Conservation (phyloP, 2,329 filamentous ascomycete genomes). For the Ceratocystis smalleyi region DNA sequence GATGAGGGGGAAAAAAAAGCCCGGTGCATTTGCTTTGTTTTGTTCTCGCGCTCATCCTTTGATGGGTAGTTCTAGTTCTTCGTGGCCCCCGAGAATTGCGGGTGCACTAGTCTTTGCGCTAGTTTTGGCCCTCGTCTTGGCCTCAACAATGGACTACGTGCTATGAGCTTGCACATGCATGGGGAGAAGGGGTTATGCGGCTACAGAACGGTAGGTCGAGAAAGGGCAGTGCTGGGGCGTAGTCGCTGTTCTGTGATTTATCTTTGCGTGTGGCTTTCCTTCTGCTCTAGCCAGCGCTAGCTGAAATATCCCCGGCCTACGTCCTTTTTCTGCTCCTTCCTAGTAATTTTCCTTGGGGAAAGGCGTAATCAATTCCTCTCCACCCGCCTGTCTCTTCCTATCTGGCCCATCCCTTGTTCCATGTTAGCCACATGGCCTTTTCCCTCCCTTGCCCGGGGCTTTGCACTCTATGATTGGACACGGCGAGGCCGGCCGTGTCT, state of each 20-base stretch:
- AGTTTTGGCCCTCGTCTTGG: background rate
- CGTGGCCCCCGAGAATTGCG: background rate
- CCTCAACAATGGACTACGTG: background rate
- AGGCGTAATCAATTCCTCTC: background rate
- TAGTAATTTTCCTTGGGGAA: background rate
- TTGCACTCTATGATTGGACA: background rate
- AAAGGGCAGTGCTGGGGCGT: background rate
- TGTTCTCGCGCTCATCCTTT: no score
- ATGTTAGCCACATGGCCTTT: constrained; percentile 12
- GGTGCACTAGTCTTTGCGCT: background rate
- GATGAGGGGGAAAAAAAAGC: no score
- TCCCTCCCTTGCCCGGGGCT: background rate
- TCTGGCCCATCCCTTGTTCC: constrained; percentile 5
- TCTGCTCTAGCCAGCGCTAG: background rate
- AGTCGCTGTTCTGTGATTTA: background rate
- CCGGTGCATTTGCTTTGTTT: no score
- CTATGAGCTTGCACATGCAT: background rate
- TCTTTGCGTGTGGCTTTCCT: background rate
- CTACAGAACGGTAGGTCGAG: constrained; percentile 1
- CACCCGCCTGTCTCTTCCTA: background rate
- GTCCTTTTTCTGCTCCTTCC: background rate
- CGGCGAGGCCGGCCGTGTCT: constrained; percentile 8
- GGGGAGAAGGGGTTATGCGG: background rate
- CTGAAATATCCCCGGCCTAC: no score
- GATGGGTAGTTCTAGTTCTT: no score